These are phyloP conservation scores for Amanita jacksonii DNA, from an alignment of 768 basidiomycete genomes.

Conservation along the genomic window DNA sequence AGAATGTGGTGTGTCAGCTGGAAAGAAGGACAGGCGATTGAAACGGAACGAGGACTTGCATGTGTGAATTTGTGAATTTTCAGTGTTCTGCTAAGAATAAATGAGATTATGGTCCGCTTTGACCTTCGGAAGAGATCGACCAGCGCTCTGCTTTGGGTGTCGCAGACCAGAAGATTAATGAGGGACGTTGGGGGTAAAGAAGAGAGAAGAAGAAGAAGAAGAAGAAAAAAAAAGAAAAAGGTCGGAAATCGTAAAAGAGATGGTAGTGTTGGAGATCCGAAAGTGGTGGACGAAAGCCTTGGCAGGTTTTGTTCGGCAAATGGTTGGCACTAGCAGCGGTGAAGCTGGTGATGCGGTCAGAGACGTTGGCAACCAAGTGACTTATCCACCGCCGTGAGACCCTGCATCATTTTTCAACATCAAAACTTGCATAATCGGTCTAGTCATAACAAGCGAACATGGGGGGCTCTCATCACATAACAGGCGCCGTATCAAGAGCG, in stretches of 20 bases:
- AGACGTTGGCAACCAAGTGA: slow-evolving; percentile 4
- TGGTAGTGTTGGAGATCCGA: background rate
- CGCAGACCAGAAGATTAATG: background rate
- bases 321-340: no score
- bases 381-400: background rate
- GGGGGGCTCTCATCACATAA: no score
- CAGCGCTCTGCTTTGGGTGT: background rate
- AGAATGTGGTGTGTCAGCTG: no score
- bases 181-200: background rate
- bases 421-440: no score
- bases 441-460: no score
- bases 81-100: background rate
- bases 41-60: background rate
- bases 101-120: no score
- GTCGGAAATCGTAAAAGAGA: background rate
- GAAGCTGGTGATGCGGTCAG: background rate
- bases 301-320: background rate
- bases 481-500: no score
- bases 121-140: slow-evolving; percentile 7
- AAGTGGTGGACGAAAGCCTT: background rate
- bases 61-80: background rate
- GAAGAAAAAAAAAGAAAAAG: background rate
- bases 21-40: no score
- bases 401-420: slow-evolving; percentile 5
- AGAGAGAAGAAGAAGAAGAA: background rate